Conservation (phyloP, 345 rosid genomes). For the Camelina neglecta region DNA sequence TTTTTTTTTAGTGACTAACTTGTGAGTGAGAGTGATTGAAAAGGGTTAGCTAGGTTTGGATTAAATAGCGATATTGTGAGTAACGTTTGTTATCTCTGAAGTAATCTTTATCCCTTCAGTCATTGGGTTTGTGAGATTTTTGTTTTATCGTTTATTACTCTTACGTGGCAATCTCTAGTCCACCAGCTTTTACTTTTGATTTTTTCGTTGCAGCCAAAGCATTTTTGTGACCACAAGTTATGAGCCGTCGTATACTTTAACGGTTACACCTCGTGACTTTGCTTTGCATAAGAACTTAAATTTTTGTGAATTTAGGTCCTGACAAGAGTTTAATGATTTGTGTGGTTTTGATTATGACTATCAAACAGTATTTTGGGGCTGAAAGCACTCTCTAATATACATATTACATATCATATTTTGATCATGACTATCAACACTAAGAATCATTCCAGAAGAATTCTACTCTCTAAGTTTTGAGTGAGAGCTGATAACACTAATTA, state of each 20-base stretch:
- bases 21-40: conserved; percentile 37
- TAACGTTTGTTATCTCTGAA: conserved; percentile 51
- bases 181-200: conserved; percentile 44
- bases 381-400: too few species aligned
- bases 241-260: not conserved
- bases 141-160: conserved; percentile 25
- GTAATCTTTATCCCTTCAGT: conserved; percentile 49
- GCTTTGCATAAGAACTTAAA: not conserved
- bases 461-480: not conserved
- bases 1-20: conserved; percentile 22
- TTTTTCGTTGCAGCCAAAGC: conserved; percentile 22
- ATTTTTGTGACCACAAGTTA: conserved; percentile 25
- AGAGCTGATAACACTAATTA: not conserved
- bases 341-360: too few species aligned
- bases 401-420: too few species aligned
- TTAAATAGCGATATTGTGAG: conserved; percentile 31
- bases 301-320: not conserved
- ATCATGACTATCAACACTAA: not conserved
- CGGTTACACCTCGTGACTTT: conserved; percentile 10
- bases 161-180: conserved; percentile 49
- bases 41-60: conserved; percentile 13
- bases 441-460: too few species aligned
- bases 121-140: conserved; percentile 67
- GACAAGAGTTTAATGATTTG: not conserved
- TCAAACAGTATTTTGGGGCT: not conserved